phyloP scores from a whole-genome alignment of 73 alveolate genomes.

The Paramecium pentaurelia region DNA sequence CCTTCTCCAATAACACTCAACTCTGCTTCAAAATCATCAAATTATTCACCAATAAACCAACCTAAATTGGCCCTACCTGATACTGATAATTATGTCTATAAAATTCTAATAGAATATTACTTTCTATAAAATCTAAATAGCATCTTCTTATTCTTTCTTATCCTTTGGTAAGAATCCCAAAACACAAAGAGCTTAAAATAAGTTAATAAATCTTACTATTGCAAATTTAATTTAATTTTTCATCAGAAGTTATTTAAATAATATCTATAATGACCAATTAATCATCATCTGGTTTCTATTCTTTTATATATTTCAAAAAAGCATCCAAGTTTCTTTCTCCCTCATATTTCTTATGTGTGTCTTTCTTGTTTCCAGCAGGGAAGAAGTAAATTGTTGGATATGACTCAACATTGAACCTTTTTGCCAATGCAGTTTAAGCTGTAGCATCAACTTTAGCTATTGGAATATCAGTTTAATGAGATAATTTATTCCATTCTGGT shows the following conservation, averaged over 20 bases:
- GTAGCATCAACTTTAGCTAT: conserved; percentile 95
- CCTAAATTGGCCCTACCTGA: conserved; percentile 1
- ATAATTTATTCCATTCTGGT: conserved; percentile 84
- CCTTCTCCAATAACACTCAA: conserved; percentile 7
- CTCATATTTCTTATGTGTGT: conserved; percentile 69
- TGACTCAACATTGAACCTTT: conserved; percentile 73
- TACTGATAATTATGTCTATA: not conserved
- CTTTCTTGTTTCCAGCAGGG: conserved; percentile 54
- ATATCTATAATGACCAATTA: not conserved
- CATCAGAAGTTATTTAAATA: not conserved
- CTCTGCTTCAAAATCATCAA: conserved; percentile 35
- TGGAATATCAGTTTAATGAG: conserved; percentile 76
- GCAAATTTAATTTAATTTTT: not conserved
- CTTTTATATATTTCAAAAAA: conserved; percentile 68
- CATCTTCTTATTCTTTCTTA: not conserved
- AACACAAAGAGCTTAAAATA: not conserved
- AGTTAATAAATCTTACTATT: not conserved
- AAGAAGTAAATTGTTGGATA: conserved; percentile 91
- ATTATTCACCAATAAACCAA: not conserved
- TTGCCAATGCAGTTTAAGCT: conserved; percentile 76
- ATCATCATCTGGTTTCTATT: conserved; percentile 71
- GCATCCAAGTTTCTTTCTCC: conserved; percentile 74
- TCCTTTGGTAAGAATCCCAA: conserved; percentile 17
- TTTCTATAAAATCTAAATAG: not conserved
- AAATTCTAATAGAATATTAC: not conserved